Percentiles rank a stretch among this genome's conserved stretches.
These are phyloP conservation scores for Pugionium cornutum DNA, from an alignment of 345 rosid genomes.

Conservation along the genomic window DNA sequence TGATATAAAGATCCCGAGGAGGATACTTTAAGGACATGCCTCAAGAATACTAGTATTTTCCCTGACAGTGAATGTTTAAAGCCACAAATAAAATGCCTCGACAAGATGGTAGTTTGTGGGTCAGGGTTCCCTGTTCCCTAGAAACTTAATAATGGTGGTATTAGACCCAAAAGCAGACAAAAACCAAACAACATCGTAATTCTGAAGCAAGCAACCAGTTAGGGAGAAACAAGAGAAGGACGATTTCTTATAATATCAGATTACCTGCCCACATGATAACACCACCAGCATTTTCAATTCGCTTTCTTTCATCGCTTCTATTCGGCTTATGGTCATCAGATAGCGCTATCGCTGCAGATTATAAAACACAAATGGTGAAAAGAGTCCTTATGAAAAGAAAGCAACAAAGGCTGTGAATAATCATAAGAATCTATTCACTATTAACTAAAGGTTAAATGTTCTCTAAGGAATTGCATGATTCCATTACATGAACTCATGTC, in stretches of 20 bases:
- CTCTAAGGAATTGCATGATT: not conserved
- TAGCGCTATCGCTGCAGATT: conserved; percentile 74
- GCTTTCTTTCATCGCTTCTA: conserved; percentile 93
- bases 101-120: not conserved
- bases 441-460: not conserved
- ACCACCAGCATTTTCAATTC: conserved; percentile 97
- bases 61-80: conserved; percentile 6
- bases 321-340: conserved; percentile 99
- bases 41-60: conserved; percentile 3
- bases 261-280: conserved; percentile 99
- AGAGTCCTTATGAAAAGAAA: not conserved
- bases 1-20: conserved; percentile 36
- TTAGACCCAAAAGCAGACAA: not conserved
- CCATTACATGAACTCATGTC: not conserved
- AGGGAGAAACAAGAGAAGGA: not conserved
- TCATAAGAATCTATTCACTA: conserved; percentile 4
- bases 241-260: not conserved
- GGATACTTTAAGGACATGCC: conserved; percentile 7
- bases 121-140: conserved; percentile 5
- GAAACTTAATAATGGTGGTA: conserved; percentile 14
- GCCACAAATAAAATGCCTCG: not conserved
- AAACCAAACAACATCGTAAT: not conserved
- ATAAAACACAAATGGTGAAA: conserved; percentile 21
- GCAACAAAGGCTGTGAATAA: conserved; percentile 4
- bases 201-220: conserved; percentile 22